Evolutionary conservation across 2,329 filamentous ascomycete species (phyloP).

Genomic region (Fusarium luffae): DNA sequence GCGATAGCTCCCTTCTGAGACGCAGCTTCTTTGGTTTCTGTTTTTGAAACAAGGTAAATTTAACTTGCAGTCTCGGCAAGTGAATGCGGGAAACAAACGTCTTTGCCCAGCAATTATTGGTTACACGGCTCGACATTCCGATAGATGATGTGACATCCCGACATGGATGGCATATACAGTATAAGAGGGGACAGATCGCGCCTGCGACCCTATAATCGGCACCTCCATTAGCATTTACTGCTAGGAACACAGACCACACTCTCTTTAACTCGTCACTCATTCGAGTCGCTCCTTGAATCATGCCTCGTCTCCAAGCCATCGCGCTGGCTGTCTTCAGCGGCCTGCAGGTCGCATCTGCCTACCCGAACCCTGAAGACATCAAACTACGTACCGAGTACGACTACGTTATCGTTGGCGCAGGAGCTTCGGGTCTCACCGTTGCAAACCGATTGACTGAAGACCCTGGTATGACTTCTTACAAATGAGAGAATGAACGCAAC

Average conservation of each 20-base stretch:
- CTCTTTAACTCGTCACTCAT: background rate
- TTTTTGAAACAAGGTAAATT: conserved; percentile 19
- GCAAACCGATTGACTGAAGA: conserved; percentile 38
- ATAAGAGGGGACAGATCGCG: conserved; percentile 2
- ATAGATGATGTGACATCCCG: background rate
- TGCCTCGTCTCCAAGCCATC: background rate
- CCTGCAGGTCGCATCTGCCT: conserved; percentile 5
- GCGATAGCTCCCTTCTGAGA: conserved; percentile 14
- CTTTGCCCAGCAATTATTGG: background rate
- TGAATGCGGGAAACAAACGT: conserved; percentile 1
- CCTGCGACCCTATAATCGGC: background rate
- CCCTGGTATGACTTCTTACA: conserved; percentile 7
- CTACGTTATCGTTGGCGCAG: conserved; percentile 36
- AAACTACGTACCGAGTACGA: conserved; percentile 29
- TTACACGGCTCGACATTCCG: background rate
- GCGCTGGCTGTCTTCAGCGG: conserved; percentile 6
- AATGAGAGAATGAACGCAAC: background rate
- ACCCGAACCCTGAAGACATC: background rate
- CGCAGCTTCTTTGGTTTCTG: background rate
- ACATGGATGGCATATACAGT: conserved; percentile 7
- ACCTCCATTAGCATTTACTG: background rate
- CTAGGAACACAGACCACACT: background rate
- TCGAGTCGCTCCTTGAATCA: background rate
- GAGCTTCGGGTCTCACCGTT: conserved; percentile 37
- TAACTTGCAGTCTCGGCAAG: conserved; percentile 12